Base-by-base conservation (phyloP, 306 rosid genomes). In the Quercus aquifolioides region DNA sequence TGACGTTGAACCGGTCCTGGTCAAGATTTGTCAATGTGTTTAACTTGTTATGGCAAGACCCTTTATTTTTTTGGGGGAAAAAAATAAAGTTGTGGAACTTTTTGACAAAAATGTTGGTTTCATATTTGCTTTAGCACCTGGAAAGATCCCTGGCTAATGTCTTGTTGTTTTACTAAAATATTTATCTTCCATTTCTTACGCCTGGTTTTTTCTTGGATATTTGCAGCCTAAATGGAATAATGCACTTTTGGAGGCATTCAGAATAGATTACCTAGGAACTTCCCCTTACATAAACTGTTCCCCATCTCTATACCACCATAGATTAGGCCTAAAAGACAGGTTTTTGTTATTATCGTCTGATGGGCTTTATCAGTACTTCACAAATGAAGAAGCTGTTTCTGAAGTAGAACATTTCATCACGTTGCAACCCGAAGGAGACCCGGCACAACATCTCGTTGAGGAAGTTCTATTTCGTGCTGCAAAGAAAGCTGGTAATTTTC, bases 221-320 rank as follows among this genome's bases (percentile, higher is more conserved):
- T 49, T 84, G 87, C 97, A 96, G 99, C 98, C 98, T 1, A 96
- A 96, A 85, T 96, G 99, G 98, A 96, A 96, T 88, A 81, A 90
- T 79, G 99, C 99, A 41, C 96, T 96, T 69, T 78, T 96, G 74
- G 92, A 96, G 89, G 85, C 86, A 88, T 96, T 96, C 79, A 89
- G 97, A 91, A 91, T 96, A 63, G 98, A 96, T 79, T 96, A 93
- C 51, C 76, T 96, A 2, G 99, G 99, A 57, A 87, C 75, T 59
- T 91, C 93, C 30, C 92, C 99, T 0, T 96, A 96, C 91, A 91
- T 96, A 78, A 91, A 84, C 56, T 96, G 99, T 82, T 71, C 54
- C 52, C 99, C 99, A n/a, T 91, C 82, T 80, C 90, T 93, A 64
- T 85, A 89, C 78, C 98, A 96, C 86, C 99, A 93, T 84, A 87